Evolutionary conservation across 345 rosid genomes (phyloP), one percentile per base, ranked within the genome.

Genomic region (Pugionium cornutum): DNA sequence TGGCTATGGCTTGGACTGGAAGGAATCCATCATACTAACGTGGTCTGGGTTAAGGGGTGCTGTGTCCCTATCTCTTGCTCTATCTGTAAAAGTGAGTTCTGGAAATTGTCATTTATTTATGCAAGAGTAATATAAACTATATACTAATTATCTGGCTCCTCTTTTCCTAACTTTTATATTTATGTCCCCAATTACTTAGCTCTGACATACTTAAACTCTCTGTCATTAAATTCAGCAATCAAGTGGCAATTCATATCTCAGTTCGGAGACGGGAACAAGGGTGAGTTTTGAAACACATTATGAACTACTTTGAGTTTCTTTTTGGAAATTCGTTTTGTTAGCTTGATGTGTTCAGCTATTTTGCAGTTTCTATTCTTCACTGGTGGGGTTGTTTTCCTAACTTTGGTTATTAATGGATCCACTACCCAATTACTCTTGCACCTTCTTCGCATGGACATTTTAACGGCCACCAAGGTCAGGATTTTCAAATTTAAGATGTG

Each of bases 31-130:
- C 44, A 83, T 94, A 62, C 89, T 94, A 74, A 72, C 69, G 42
- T 94, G 99, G 99, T 83, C 99, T 59, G 97, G 97, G 33, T 78
- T 94, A 67, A 83, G 96, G 10, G 99, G 99, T 65, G 99, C 88
- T 72, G 96, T 94, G 77, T 90, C 99, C 3, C 70, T 94, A 34
- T 74, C 99, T 58, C 97, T 94, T 50, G 83, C 97, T 64, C 75
- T 94, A 53, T 88, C 91, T 28, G 90, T 88, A 31, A 88, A 90
- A 90, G 99, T 81, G 80, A 85, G 91, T 83, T 67, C 58, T 63
- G 61, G 29, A 53, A 6, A 53, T 31, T 52, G 11, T 68, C 52
- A 2, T 47, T 56, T 34, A 5, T 26, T 70, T 35, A 55, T 47
- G 64, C 26, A 33, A 62, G 45, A 46, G 56, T 7, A 9, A 46